A percentile compares a stretch with the other conserved stretches of the same genome.
Conservation (phyloP, 73 alveolate species). For the Effrenium voratum region DNA sequence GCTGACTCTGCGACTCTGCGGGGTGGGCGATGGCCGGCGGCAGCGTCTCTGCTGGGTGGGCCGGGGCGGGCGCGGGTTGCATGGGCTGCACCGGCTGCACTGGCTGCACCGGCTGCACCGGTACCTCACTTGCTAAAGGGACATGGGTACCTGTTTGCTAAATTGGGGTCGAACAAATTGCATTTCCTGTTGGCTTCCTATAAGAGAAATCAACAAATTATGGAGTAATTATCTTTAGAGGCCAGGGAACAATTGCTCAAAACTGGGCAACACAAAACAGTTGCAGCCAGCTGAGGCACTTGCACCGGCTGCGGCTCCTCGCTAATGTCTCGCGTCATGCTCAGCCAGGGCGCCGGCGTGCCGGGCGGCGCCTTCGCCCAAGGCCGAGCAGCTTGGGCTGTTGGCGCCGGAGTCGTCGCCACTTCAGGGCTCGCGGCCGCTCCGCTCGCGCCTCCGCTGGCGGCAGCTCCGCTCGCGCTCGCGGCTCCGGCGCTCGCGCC, state of each 20-base stretch:
- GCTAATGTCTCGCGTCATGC: slow-evolving; percentile 61
- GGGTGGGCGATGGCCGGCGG: slow-evolving; percentile 67
- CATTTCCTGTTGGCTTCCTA: no score
- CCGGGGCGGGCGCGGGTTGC: slow-evolving; percentile 7
- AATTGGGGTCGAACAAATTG: no score
- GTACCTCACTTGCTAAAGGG: not conserved
- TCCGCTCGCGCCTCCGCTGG: not conserved
- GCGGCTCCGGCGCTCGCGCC: not conserved
- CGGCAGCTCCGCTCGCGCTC: not conserved
- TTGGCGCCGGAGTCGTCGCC: not conserved
- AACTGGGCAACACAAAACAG: no score
- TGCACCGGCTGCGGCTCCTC: slow-evolving; percentile 18
- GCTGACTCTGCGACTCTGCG: slow-evolving; percentile 1
- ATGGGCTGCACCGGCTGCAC: not conserved
- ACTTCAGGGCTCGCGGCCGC: not conserved
- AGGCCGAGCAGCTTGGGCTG: slow-evolving; percentile 62
- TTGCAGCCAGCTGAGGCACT: not conserved
- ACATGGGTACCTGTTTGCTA: no score
- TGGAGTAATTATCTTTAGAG: no score
- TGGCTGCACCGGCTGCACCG: not conserved
- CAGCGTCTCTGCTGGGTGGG: slow-evolving; percentile 75
- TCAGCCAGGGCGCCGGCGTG: slow-evolving; percentile 41
- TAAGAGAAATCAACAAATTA: no score
- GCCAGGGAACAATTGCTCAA: no score
- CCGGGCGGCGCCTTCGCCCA: slow-evolving; percentile 50